A percentile compares a stretch with the other conserved stretches of the same genome.
These are phyloP conservation scores for Amanita fuliginea DNA, from an alignment of 768 basidiomycete genomes.

Conservation along the genomic window DNA sequence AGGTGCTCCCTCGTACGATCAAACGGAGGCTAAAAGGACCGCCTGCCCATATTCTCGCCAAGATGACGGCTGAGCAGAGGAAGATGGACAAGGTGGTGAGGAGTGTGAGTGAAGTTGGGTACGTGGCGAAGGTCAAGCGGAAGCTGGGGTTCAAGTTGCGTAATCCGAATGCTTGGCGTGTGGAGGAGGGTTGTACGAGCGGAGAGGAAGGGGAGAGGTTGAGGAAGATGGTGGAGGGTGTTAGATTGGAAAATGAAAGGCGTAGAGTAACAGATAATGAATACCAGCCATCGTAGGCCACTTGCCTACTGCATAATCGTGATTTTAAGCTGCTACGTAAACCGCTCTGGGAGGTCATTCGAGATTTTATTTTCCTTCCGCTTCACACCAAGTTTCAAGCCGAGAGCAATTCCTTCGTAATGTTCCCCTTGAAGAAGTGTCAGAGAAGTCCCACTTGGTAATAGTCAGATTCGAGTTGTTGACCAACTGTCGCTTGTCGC, in stretches of 20 bases:
- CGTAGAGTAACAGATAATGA: constrained; percentile 5
- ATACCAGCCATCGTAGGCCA: no score
- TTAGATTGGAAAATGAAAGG: constrained; percentile 19
- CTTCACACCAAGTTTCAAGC: no score
- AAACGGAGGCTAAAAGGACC: constrained; percentile 41
- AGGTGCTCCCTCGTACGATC: constrained; percentile 38
- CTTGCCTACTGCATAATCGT: no score
- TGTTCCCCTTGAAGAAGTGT: no score
- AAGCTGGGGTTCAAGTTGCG: constrained; percentile 39
- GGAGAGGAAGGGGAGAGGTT: constrained; percentile 2
- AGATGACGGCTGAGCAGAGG: constrained; percentile 38
- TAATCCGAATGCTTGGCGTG: constrained; percentile 24
- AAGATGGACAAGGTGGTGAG: constrained; percentile 39
- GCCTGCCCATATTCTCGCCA: constrained; percentile 47
- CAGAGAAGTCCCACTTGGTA: no score
- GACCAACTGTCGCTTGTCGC: no score
- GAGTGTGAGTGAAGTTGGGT: constrained; percentile 56
- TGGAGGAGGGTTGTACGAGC: constrained; percentile 15
- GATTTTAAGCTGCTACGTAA: no score
- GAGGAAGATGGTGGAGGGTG: constrained; percentile 10
- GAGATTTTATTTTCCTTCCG: no score
- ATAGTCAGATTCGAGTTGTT: no score
- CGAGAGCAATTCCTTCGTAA: no score
- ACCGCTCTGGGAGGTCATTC: no score
- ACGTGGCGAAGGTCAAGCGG: constrained; percentile 55